Base-by-base conservation (phyloP, 495 filamentous ascomycete species). In the Echria macrotheca region DNA sequence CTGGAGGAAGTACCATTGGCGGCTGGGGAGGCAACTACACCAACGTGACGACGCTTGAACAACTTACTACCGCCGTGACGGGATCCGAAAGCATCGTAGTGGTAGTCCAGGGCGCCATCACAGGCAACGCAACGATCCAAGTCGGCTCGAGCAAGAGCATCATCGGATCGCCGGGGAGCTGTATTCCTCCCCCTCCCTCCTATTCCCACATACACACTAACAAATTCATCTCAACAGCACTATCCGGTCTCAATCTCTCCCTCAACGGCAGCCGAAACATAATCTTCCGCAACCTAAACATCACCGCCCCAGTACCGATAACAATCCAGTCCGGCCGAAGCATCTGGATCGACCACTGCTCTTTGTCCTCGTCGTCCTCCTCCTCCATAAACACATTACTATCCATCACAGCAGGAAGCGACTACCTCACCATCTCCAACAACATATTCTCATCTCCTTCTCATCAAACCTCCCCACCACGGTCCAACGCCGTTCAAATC, bases 341-440 rank as follows among this genome's bases (percentile, higher is more conserved):
- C 47, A 69, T 85, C 36, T 84, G 80, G 80, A 63, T 85, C 43
- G 82, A 86, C 61, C 80, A 85, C 61, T 69, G 68, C 57, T 80
- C 85, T 57, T 63, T 86, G 2, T 79, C 77, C 5, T 76, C 72
- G 8, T 21, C 36, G 21, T 12, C 37, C 17, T 2, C 37, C 6
- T 5, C 39, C 39, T 24, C 11, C 7, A 7, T 23, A 22, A 4
- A n/a, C 3, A 14, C 4, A 1, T 42, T 84, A 0, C 57, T 83
- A 28, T 79, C 81, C 55, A 68, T 84, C 54, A 70, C 67, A n/a
- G 70, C 76, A 42, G 76, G 61, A n/a, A 56, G 57, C 2, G 70
- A 79, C 47, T 76, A 58, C 53, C 39, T 78, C 43, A 76, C 74
- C 17, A 31, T 56, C 22, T 46, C 48, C 26, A 59, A 56, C 68